These are phyloP conservation scores for Apiotrichum sp. DNA, from an alignment of 1,284 basidiomycete genomes.

Conservation along the genomic window DNA sequence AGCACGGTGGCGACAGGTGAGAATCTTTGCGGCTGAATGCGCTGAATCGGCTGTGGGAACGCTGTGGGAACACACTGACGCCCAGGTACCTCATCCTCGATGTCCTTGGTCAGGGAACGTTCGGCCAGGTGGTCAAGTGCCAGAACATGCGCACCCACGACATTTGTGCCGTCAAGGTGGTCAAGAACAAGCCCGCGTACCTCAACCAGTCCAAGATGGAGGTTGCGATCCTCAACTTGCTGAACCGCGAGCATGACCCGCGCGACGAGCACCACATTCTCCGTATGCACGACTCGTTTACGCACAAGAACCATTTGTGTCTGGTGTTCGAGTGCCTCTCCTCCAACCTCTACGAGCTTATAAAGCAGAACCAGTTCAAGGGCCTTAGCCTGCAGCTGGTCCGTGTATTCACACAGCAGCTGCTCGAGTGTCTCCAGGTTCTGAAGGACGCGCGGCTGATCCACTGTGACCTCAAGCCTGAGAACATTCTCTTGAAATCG, in stretches of 20 bases:
- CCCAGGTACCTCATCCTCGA: slow-evolving; percentile 91
- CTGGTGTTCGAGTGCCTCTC: slow-evolving; percentile 96
- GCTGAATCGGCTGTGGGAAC: too few species aligned
- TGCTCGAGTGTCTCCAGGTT: slow-evolving; percentile 85
- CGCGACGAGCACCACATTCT: slow-evolving; percentile 95
- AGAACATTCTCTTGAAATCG: slow-evolving; percentile 93
- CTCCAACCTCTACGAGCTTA: slow-evolving; percentile 97
- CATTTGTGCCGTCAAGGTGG: slow-evolving; percentile 96
- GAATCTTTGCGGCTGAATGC: slow-evolving; percentile 34
- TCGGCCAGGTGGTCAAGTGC: slow-evolving; percentile 99
- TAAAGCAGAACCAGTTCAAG: slow-evolving; percentile 99
- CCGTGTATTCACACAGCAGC: slow-evolving; percentile 93
- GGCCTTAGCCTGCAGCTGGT: slow-evolving; percentile 93
- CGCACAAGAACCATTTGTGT: slow-evolving; percentile 92
- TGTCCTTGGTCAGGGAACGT: slow-evolving; percentile 95
- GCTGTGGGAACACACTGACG: slow-evolving; percentile 7
- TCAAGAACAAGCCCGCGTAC: slow-evolving; percentile 99
- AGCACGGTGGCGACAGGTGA: slow-evolving; percentile 78
- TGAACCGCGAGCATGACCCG: slow-evolving; percentile 87
- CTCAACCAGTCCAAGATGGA: slow-evolving; percentile 99
- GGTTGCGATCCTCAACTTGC: slow-evolving; percentile 90
- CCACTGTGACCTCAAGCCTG: slow-evolving; percentile 96
- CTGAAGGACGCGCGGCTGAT: slow-evolving; percentile 93
- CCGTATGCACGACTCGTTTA: slow-evolving; percentile 91
- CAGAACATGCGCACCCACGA: slow-evolving; percentile 99